phyloP scores from a whole-genome alignment of 306 rosid genomes.

The Malus sylvestris region DNA sequence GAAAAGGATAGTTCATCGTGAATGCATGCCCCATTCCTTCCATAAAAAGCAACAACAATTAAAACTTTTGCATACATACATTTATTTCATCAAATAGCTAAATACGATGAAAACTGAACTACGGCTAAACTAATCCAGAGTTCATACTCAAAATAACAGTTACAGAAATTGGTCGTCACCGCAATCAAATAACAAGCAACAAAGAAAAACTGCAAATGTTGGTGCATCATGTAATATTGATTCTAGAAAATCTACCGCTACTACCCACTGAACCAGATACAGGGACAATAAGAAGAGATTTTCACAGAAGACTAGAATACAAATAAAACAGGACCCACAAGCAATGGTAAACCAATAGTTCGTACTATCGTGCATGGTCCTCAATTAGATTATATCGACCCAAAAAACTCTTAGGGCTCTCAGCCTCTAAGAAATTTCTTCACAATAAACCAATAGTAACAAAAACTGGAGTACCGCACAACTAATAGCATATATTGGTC shows the following conservation, averaged over 20 bases:
- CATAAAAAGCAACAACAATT: neutral
- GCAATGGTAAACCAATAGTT: neutral
- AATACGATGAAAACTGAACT: neutral
- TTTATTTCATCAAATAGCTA: neutral
- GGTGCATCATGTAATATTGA: neutral
- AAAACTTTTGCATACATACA: neutral
- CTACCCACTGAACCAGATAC: neutral
- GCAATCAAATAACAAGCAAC: neutral
- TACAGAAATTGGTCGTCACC: neutral
- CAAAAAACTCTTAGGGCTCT: neutral
- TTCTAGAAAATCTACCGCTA: neutral
- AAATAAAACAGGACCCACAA: neutral
- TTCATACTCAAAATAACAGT: neutral
- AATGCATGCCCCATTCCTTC: neutral
- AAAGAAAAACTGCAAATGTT: neutral
- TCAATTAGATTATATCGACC: neutral
- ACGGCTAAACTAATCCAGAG: neutral
- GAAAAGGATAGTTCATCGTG: slow-evolving; percentile 13
- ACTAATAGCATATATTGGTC: neutral
- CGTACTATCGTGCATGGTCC: neutral
- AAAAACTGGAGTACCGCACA: neutral
- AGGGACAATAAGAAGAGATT: neutral
- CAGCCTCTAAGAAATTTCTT: neutral
- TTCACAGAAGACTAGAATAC: neutral
- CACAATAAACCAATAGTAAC: neutral